Conservation (phyloP, 2,329 filamentous ascomycete species). For the Tolypocladium album region DNA sequence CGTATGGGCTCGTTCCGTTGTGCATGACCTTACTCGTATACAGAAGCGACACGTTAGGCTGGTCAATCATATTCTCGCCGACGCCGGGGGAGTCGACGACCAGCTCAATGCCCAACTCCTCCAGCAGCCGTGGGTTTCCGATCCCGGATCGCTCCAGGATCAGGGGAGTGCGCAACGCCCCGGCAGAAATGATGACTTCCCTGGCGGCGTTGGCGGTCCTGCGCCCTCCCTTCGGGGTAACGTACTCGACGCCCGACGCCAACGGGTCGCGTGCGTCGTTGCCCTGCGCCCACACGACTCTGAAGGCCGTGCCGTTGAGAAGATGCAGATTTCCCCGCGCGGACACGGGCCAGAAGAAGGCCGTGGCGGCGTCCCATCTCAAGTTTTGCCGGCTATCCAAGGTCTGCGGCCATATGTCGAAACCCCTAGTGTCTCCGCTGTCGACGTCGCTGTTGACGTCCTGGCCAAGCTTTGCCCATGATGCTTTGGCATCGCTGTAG, state of each 20-base stretch:
- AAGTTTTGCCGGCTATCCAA: slow-evolving; percentile 23
- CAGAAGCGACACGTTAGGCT: slow-evolving; percentile 23
- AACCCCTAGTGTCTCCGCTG: slow-evolving; percentile 25
- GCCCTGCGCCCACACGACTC: slow-evolving; percentile 15
- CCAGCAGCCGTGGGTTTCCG: slow-evolving; percentile 30
- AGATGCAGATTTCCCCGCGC: slow-evolving; percentile 25
- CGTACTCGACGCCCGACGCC: slow-evolving; percentile 25
- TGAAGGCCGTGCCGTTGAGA: slow-evolving; percentile 24
- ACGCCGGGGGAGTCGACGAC: slow-evolving; percentile 37
- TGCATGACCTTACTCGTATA: slow-evolving; percentile 12
- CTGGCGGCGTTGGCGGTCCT: slow-evolving; percentile 25
- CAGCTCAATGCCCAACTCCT: slow-evolving; percentile 28
- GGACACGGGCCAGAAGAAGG: slow-evolving; percentile 28
- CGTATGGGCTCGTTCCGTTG: slow-evolving; percentile 17
- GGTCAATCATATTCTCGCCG: slow-evolving; percentile 41
- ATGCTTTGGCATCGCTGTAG: slow-evolving; percentile 13
- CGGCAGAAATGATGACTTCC: slow-evolving; percentile 37
- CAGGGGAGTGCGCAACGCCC: slow-evolving; percentile 37
- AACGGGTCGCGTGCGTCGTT: slow-evolving; percentile 2
- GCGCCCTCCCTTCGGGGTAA: slow-evolving; percentile 22
- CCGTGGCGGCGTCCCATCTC: slow-evolving; percentile 29
- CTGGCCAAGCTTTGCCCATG: slow-evolving; percentile 22
- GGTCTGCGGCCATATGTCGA: slow-evolving; percentile 26
- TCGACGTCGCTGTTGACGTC: slow-evolving; percentile 25
- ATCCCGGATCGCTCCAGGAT: slow-evolving; percentile 44